Conservation (phyloP, 2,329 filamentous ascomycete genomes). For the Fusarium setosum region DNA sequence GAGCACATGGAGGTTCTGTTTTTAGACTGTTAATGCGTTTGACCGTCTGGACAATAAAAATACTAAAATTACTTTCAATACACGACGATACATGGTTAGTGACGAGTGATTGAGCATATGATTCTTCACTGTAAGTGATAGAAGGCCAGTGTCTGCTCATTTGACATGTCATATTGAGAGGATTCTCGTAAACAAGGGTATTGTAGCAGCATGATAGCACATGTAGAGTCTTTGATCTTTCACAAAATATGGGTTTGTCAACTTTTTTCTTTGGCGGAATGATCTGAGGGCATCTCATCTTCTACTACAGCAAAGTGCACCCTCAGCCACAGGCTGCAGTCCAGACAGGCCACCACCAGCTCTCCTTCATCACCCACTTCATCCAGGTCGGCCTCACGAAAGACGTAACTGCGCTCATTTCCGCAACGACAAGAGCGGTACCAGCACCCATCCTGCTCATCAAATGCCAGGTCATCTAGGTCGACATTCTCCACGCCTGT, state of each 20-base stretch:
- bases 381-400: constrained; percentile 69
- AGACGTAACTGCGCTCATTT: constrained; percentile 68
- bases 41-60: constrained; percentile 68
- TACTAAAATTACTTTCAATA: constrained; percentile 59
- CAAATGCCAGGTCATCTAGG: constrained; percentile 71
- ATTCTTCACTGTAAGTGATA: not conserved
- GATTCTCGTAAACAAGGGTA: too few species aligned
- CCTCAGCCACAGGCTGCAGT: constrained; percentile 75
- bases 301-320: constrained; percentile 70
- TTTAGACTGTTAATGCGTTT: constrained; percentile 66
- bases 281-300: constrained; percentile 20
- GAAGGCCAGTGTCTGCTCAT: too few species aligned
- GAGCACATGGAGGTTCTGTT: constrained; percentile 63
- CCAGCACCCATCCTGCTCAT: constrained; percentile 62
- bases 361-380: constrained; percentile 68
- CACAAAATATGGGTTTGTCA: constrained; percentile 22
- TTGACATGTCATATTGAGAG: too few species aligned
- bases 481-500: constrained; percentile 73
- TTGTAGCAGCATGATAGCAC: too few species aligned
- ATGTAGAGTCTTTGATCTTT: too few species aligned
- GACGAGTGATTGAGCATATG: constrained; percentile 3
- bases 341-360: constrained; percentile 72
- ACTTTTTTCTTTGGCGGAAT: constrained; percentile 32
- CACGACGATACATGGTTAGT: constrained; percentile 37
- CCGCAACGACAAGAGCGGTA: constrained; percentile 72